Conservation (phyloP, 2,329 filamentous ascomycete species). For the Ceratocystis lukuohia region DNA sequence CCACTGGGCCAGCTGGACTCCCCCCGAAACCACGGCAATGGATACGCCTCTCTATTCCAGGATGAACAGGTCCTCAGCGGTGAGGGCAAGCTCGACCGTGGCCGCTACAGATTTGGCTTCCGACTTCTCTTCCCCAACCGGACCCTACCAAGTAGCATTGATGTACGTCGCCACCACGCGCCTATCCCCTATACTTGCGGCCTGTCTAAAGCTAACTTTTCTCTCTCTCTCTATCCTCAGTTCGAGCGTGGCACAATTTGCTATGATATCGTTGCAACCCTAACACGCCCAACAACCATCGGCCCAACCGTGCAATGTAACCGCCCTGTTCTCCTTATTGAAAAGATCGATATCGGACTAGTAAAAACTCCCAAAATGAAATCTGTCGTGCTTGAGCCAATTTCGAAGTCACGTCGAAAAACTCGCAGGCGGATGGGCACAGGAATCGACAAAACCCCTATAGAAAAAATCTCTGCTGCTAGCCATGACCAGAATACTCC, state of each 20-base stretch:
- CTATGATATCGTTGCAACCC: slow-evolving; percentile 78
- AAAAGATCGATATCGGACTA: slow-evolving; percentile 71
- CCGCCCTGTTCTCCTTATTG: slow-evolving; percentile 62
- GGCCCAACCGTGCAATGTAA: slow-evolving; percentile 68
- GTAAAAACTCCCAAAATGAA: slow-evolving; percentile 62
- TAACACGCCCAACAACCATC: slow-evolving; percentile 81
- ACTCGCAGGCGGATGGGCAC: slow-evolving; percentile 12
- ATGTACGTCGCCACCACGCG: slow-evolving; percentile 45
- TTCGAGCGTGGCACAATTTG: slow-evolving; percentile 90
- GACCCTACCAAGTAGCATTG: slow-evolving; percentile 78
- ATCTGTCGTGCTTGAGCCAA: slow-evolving; percentile 75
- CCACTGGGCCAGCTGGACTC: slow-evolving; percentile 11
- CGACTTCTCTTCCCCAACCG: slow-evolving; percentile 56
- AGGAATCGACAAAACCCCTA: slow-evolving; percentile 5
- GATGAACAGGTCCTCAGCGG: slow-evolving; percentile 71
- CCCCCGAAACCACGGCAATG: slow-evolving; percentile 55
- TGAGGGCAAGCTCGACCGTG: slow-evolving; percentile 59
- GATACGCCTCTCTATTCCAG: slow-evolving; percentile 67
- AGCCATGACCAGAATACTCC: neutral
- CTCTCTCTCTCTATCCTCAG: slow-evolving; percentile 33
- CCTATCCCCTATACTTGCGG: neutral
- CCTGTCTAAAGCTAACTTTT: neutral
- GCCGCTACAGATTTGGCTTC: slow-evolving; percentile 68
- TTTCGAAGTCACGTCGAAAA: slow-evolving; percentile 54
- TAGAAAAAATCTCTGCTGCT: slow-evolving; percentile 7